Evolutionary conservation across 2,329 filamentous ascomycete genomes (phyloP), one percentile per base, ranked within the genome.

Genomic region (Epichloe gansuensis): DNA sequence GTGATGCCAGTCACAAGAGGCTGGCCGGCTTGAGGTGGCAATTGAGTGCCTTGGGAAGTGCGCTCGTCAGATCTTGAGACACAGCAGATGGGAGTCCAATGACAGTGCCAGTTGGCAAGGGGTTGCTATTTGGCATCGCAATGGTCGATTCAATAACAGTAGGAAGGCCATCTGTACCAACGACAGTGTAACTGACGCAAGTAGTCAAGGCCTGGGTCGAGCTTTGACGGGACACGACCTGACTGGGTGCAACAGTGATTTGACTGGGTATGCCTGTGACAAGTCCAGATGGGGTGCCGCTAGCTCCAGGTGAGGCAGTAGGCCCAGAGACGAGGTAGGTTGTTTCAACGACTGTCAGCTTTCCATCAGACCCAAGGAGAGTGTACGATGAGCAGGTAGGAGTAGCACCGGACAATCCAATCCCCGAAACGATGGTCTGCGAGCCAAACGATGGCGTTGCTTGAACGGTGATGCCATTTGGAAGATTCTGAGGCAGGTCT

Each of bases 81-180:
- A 58, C 48, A 8, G 54, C 28, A 31, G 60, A 56, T 12, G 60
- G 57, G 12, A 57, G 44, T 13, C 52, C 57, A 25, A 54, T 38
- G 15, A n/a, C 48, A 38, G 51, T 54, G 2, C 46, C 60, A 2
- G 62, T 52, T 13, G 63, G 59, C 35, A 59, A 48, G 23, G 25
- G 54, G 48, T 54, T 56, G 46, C 54, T 62, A 21, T 55, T 55
- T 25, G 61, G 58, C 38, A 66, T 48, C 9, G 62, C 53, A 52
- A 65, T 59, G 3, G 66, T 69, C 8, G 66, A 60, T 21, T 67
- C 63, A 7, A 65, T 52, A 28, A 63, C 49, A 3, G 64, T 67
- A 31, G 63, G 59, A 34, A 59, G 55, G 4, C 62, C 62, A 53
- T 67, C 61, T 9, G 59, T 25, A 11, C 66, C 66, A 11, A 62